A percentile compares a stretch with the other conserved stretches of the same genome.
These are phyloP conservation scores for Ceratocystis diversiconidia DNA, from an alignment of 2,329 filamentous ascomycete genomes.

Conservation along the genomic window DNA sequence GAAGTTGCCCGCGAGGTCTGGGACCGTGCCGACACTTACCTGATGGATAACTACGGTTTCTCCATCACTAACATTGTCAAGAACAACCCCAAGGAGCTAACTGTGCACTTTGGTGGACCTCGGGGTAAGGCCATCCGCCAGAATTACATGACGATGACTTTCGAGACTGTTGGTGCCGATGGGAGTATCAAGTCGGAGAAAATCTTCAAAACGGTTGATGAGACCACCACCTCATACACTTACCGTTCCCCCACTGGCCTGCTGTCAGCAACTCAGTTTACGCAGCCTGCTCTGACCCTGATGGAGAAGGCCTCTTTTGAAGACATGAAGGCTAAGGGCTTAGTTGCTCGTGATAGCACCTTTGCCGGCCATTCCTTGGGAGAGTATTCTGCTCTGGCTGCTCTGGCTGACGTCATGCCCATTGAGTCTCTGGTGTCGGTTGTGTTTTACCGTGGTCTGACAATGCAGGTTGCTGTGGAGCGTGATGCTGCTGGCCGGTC, in stretches of 20 bases:
- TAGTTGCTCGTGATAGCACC: conserved; percentile 89
- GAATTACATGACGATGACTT: conserved; percentile 99
- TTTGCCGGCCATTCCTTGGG: conserved; percentile 96
- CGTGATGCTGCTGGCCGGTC: conserved; percentile 83
- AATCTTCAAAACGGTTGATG: conserved; percentile 96
- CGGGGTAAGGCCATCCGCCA: conserved; percentile 93
- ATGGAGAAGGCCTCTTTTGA: conserved; percentile 99
- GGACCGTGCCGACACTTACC: conserved; percentile 94
- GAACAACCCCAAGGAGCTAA: conserved; percentile 98
- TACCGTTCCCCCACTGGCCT: conserved; percentile 91
- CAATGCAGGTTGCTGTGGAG: conserved; percentile 98
- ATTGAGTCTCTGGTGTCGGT: conserved; percentile 97
- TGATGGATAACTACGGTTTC: conserved; percentile 97
- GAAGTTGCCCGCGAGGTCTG: conserved; percentile 91
- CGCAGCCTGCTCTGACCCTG: conserved; percentile 86
- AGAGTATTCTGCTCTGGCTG: conserved; percentile 94
- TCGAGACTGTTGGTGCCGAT: conserved; percentile 89
- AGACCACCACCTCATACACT: conserved; percentile 88
- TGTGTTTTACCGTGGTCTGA: conserved; percentile 96
- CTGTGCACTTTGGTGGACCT: conserved; percentile 93
- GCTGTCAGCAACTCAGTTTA: conserved; percentile 95
- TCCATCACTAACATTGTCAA: conserved; percentile 98
- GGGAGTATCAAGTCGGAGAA: conserved; percentile 94
- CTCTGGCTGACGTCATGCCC: conserved; percentile 97
- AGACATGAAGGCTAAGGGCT: conserved; percentile 94